Base-by-base conservation (phyloP, 441 rosid species). In the Erodium moschatum region DNA sequence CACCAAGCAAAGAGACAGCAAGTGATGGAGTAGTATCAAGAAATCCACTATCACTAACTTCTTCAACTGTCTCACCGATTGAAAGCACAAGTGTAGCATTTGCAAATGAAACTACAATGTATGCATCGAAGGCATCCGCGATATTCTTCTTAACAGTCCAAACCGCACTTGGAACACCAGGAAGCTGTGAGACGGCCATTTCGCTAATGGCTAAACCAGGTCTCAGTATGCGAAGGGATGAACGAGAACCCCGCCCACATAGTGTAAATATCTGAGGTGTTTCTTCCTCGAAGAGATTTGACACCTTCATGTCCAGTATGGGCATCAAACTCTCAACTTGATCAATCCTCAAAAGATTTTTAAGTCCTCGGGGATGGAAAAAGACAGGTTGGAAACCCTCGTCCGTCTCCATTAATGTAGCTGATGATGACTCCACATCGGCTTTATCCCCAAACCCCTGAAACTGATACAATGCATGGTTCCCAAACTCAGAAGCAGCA, bases 81-180 rank as follows among this genome's bases (percentile, higher is more conserved):
- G 98, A 93, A 77, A 93, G 98, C 74, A 93, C 98, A 19, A 93
- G 86, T n/a, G 98, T 93, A n/a, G 96, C 97, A 86, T 88, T 93
- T 73, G 87, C 87, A 73, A 93, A 93, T 54, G 97, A 91, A 79
- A 91, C 98, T 16, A 93, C 96, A 66, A 93, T 93, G 69, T 93
- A 91, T 1, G 98, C 98, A 80, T 90, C 98, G 79, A 90, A 93
- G 73, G 87, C 98, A 81, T 93, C 98, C 68, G 71, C 86, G 27
- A 79, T 80, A 70, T 84, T 93, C 85, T 89, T 93, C 73, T 89
- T 93, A 76, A 93, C 98, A 8, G 98, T 93, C 98, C 98, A 93
- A 58, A 91, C 97, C 24, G 97, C 98, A 87, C 93, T 93, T 2
- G 97, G 97, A 67, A 91, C 86, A 72, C 97, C 98, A 73, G 98